Evolutionary conservation across 306 rosid genomes (phyloP).

Genomic region (Pyrus bretschneideri): DNA sequence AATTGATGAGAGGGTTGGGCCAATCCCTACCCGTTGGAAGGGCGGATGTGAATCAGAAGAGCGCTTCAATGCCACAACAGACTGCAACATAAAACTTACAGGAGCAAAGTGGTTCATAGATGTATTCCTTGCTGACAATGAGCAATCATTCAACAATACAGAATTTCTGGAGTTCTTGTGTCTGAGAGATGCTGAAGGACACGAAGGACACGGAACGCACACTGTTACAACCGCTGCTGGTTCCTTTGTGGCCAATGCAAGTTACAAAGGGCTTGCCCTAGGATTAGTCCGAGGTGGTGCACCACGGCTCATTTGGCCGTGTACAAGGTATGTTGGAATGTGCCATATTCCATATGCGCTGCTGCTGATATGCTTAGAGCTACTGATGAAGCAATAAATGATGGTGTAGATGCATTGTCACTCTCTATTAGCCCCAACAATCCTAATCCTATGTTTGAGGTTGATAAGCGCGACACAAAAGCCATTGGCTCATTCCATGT

Average conservation of each 20-base stretch:
- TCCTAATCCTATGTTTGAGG: neutral
- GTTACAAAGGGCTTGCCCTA: constrained; percentile 38
- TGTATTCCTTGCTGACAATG: constrained; percentile 29
- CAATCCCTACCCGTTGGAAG: constrained; percentile 17
- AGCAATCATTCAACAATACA: constrained; percentile 24
- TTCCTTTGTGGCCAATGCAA: constrained; percentile 19
- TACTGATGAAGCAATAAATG: constrained; percentile 15
- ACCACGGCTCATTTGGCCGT: constrained; percentile 38
- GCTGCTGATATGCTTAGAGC: constrained; percentile 41
- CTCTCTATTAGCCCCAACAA: constrained; percentile 12
- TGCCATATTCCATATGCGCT: constrained; percentile 25
- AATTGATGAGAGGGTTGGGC: neutral
- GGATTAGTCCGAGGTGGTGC: constrained; percentile 54
- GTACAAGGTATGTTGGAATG: constrained; percentile 50
- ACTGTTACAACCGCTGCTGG: constrained; percentile 43
- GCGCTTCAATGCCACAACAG: neutral
- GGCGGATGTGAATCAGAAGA: constrained; percentile 2
- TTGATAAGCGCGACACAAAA: constrained; percentile 26
- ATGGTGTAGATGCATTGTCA: constrained; percentile 44
- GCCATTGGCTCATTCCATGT: constrained; percentile 44
- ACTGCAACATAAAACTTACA: constrained; percentile 5
- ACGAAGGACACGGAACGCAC: constrained; percentile 43
- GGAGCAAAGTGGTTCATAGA: constrained; percentile 4
- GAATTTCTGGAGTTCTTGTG: constrained; percentile 24
- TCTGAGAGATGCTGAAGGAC: constrained; percentile 30